phyloP scores from a whole-genome alignment of 441 rosid species.

The Erysimum cheiri region DNA sequence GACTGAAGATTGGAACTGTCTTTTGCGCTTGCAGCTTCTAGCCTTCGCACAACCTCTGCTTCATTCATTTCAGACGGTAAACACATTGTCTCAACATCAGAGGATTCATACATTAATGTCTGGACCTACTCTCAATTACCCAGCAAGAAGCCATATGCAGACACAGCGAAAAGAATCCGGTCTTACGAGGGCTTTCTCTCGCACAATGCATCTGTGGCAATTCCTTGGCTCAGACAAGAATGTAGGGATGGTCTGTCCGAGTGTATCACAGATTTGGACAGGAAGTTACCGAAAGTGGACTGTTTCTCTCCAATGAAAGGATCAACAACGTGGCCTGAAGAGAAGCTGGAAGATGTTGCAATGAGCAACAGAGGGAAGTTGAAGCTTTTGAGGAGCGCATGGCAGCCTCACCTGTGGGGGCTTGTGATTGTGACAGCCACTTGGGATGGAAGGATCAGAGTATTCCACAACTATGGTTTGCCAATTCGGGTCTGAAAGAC shows the following conservation, averaged over 20 bases:
- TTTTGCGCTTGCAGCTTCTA: constrained; percentile 43
- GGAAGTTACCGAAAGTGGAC: constrained; percentile 22
- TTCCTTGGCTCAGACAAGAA: constrained; percentile 58
- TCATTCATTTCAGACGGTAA: constrained; percentile 61
- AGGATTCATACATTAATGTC: constrained; percentile 56
- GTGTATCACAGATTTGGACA: constrained; percentile 19
- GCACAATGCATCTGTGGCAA: constrained; percentile 54
- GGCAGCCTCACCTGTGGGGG: constrained; percentile 67
- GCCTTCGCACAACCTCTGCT: constrained; percentile 53
- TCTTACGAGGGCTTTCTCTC: constrained; percentile 62
- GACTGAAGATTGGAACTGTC: background rate
- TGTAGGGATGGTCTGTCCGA: constrained; percentile 5
- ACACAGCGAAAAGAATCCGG: constrained; percentile 44
- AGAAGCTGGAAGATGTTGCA: constrained; percentile 49
- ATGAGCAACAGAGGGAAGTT: constrained; percentile 45
- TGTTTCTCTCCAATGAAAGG: constrained; percentile 54
- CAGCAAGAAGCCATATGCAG: constrained; percentile 40
- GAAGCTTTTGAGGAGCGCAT: constrained; percentile 56
- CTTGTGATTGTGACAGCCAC: constrained; percentile 65
- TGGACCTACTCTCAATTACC: constrained; percentile 52
- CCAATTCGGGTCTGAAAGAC: constrained; percentile 51
- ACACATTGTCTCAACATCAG: constrained; percentile 57
- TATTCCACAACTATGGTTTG: constrained; percentile 60
- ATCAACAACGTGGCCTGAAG: constrained; percentile 73
- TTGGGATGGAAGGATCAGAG: constrained; percentile 64